Conservation (phyloP, 306 rosid genomes). For the Cucurbita pepo region DNA sequence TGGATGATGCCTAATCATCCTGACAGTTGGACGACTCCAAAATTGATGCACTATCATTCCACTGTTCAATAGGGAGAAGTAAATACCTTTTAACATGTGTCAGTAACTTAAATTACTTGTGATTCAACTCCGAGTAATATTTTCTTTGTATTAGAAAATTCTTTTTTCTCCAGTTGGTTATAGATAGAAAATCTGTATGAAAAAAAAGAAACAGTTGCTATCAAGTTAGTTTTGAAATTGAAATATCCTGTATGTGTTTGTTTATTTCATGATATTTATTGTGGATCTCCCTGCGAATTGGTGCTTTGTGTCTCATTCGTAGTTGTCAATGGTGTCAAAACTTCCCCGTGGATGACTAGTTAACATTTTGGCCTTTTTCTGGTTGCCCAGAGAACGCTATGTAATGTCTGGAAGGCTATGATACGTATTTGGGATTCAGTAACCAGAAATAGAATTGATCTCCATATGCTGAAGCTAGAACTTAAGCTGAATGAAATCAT, state of each 20-base stretch:
- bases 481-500: constrained; percentile 59
- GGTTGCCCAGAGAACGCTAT: constrained; percentile 47
- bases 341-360: neutral
- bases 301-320: neutral
- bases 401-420: constrained; percentile 55
- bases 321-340: neutral
- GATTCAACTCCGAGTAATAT: neutral
- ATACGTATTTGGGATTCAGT: constrained; percentile 64
- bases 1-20: neutral
- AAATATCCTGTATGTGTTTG: neutral
- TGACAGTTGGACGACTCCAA: neutral
- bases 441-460: constrained; percentile 48
- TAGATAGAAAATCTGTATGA: neutral
- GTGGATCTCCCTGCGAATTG: neutral
- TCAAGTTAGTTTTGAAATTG: neutral
- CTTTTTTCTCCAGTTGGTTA: too few relatives aligned
- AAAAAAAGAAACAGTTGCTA: neutral
- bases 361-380: neutral
- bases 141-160: neutral
- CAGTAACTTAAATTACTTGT: neutral
- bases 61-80: neutral
- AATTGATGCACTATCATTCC: neutral
- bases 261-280: neutral
- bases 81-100: neutral
- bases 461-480: constrained; percentile 74